Base-by-base conservation (phyloP, 192 early-diverging fungal species). In the Gryganskiella cystojenkinii region DNA sequence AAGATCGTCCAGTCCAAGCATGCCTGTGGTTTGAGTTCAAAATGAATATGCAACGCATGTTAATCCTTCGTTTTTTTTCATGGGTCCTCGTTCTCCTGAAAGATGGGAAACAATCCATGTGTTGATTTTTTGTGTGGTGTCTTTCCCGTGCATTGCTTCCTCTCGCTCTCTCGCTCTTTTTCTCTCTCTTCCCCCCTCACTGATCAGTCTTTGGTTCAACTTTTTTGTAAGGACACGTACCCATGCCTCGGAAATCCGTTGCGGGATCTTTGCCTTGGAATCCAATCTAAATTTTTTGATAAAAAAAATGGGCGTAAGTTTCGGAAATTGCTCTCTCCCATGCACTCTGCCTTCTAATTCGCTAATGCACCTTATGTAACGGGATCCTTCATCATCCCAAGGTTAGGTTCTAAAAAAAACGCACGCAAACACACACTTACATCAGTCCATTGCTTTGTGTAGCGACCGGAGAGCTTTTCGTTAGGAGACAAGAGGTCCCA, bases 231-330 rank as follows among this genome's bases (percentile, higher is more conserved):
- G 6, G 30, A 28, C 28, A 30, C 63, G 52, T 81, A 84, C 90
- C 94, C 93, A 95, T 95, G 31, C 91, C 91, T 49, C 94, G 84
- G 64, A 95, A 95, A 76, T 95, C 94, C 0, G 93, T 94, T 22
- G 93, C 90, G 5, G 93, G 92, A 66, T 94, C 92, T 20, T 80
- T 86, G 44, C 93, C 94, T 73, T 95, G 94, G 64, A 95, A 95
- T 0, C 94, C 94, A 76, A 95, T 89, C 72, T 87, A 80, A 27
- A n/a, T n/a, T n/a, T n/a, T n/a, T 53, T 34, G 14, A 47, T 6
- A 60, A 22, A 42, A 61, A 50, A 30, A 51, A 20, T 15, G 31
- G 33, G 25, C 15, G 11, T 1, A n/a, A 13, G 7, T 42, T 20
- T 1, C 9, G 2, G n/a, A 17, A 14, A 19, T 33, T 56, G 25